A percentile compares a stretch with the other conserved stretches of the same genome.
phyloP scores from a whole-genome alignment of 2,329 filamentous ascomycete genomes.

The Purpureocillium lavendulum region DNA sequence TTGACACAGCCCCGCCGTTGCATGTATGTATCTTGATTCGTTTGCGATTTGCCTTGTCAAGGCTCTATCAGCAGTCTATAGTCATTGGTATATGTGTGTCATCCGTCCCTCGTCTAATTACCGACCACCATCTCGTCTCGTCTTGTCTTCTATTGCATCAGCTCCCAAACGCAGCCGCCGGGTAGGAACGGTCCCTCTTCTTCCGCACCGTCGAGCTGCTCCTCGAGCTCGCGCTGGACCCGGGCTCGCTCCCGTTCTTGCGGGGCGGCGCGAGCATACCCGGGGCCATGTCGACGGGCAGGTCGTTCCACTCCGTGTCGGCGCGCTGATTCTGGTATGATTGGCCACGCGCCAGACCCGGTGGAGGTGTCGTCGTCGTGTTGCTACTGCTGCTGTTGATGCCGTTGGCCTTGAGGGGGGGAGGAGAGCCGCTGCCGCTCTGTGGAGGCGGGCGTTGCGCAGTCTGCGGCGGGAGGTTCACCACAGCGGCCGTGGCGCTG shows the following conservation, averaged over 20 bases:
- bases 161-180: conserved; percentile 46
- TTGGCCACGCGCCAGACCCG: conserved; percentile 19
- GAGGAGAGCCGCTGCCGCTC: conserved; percentile 17
- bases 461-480: conserved; percentile 20
- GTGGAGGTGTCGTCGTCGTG: conserved; percentile 13
- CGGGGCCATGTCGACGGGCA: conserved; percentile 50
- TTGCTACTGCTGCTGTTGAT: too few species aligned
- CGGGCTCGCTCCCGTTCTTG: conserved; percentile 19
- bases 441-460: conserved; percentile 18
- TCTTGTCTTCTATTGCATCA: too few species aligned
- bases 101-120: too few species aligned
- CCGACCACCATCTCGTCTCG: too few species aligned
- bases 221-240: conserved; percentile 41
- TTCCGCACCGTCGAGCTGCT: conserved; percentile 46
- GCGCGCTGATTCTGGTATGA: conserved; percentile 54
- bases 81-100: background rate
- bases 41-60: too few species aligned
- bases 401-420: conserved; percentile 12
- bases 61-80: background rate
- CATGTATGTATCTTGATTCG: too few species aligned
- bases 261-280: conserved; percentile 18
- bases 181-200: conserved; percentile 54
- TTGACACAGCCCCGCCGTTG: too few species aligned
- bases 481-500: conserved; percentile 20
- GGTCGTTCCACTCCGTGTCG: conserved; percentile 57